Percentiles rank a stretch among this genome's conserved stretches.
These are phyloP conservation scores for Wickerhamomyces mucosus DNA, from an alignment of 805 yeast species.

Conservation along the genomic window DNA sequence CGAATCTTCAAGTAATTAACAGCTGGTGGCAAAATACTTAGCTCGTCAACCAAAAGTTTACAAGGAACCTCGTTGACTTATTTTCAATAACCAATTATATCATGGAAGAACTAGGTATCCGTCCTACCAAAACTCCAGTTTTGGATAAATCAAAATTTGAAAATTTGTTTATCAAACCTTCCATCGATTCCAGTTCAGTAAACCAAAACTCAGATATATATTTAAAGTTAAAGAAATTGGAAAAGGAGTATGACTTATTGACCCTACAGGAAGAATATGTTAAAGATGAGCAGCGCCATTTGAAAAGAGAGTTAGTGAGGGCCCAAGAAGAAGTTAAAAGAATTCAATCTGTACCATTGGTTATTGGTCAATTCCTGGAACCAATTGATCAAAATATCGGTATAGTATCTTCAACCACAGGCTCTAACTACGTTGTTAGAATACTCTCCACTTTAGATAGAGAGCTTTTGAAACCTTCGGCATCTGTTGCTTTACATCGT, in stretches of 20 bases:
- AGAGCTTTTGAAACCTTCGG: constrained; percentile 87
- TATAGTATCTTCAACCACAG: constrained; percentile 94
- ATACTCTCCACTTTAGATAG: constrained; percentile 91
- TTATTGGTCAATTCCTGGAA: constrained; percentile 95
- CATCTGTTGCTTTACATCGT: constrained; percentile 95
- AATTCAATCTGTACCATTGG: constrained; percentile 94
- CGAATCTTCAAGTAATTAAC: no score
- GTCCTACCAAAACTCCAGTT: constrained; percentile 23
- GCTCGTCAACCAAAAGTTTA: no score
- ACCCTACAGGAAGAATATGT: constrained; percentile 91
- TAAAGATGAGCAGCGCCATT: constrained; percentile 95
- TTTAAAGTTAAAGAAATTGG: constrained; percentile 74
- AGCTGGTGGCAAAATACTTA: no score
- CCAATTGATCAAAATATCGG: constrained; percentile 96
- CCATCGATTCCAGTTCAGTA: constrained; percentile 7
- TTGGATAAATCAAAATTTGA: constrained; percentile 24
- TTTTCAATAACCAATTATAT: no score
- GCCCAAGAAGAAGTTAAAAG: constrained; percentile 98
- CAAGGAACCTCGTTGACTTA: no score
- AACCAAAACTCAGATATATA: constrained; percentile 54
- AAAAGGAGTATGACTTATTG: constrained; percentile 81
- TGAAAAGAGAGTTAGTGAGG: constrained; percentile 86
- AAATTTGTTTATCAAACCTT: constrained; percentile 19
- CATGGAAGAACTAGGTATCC: constrained; percentile 63
- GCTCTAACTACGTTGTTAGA: constrained; percentile 93